Base-by-base conservation (phyloP, 1,284 basidiomycete genomes). In the Cerioporus squamosus region DNA sequence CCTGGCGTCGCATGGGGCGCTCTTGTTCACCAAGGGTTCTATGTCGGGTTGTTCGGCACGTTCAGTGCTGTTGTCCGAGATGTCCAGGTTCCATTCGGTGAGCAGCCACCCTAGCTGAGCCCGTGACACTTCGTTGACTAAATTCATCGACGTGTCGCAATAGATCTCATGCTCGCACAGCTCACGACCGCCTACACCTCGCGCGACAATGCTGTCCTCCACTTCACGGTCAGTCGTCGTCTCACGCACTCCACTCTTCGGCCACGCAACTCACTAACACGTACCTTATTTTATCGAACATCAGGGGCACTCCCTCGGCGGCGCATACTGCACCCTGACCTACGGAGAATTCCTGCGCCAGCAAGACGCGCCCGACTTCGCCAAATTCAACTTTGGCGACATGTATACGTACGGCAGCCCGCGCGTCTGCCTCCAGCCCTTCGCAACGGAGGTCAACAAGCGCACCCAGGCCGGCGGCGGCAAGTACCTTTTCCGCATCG, bases 221-320 rank as follows among this genome's bases (percentile, higher is more conserved):
- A 51, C 17, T 31, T 59, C 49, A 50, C 46, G 5, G 44, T 51
- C 20, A 40, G 44, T 33, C 2, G 15, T 33, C 2, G 15, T 8
- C 38, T n/a, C 8, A 18, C 20, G 26, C 5, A n/a, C 18, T 12
- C 12, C 26, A 2, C n/a, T 3, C 20, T 8, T 18, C 12, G 5
- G 9, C 20, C 10, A 2, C 7, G 23, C 20, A 8, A 14, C n/a
- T 23, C 24, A 40, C 23, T 7, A 15, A 18, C 36, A 33, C 39
- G 5, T 20, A 18, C 33, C 24, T 5, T 29, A 12, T 12, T 14
- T 4, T 12, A 7, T 12, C 45, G n/a, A n/a, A n/a, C 22, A 6
- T 44, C 47, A 60, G 59, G 59, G 59, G 15, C 59, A 61, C 18
- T 61, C 59, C 1, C 47, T 61, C 10, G 59, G 59, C 38, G 59